Evolutionary conservation across 1,284 basidiomycete species (phyloP), one percentile per base, ranked within the genome.

Genomic region (Rhodotorula sp.): DNA sequence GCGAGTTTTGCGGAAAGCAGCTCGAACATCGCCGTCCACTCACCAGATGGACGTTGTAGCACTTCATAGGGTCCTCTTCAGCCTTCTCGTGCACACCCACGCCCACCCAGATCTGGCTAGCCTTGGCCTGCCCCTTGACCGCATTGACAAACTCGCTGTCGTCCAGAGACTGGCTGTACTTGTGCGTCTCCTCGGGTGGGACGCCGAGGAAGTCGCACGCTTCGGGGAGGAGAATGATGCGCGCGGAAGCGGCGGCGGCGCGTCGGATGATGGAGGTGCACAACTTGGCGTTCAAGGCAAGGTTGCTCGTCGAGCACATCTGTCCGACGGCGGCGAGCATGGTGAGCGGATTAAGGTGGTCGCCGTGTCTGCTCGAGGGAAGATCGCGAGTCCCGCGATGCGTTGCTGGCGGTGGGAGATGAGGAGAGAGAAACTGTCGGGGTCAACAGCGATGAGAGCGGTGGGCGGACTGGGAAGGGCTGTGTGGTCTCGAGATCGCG

Each of bases 131-230:
- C 17, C 68, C 27, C 17, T 79, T 79, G 17, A 85, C 75, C 4
- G 80, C 81, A 6, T 70, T 47, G 0, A 82, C 77, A 63, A 82
- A 82, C 4, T n/a, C 46, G 13, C 49, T 59, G 54, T 76, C 74
- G 13, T 79, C 80, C 2, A 66, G 20, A 0, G 78, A 75, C 20
- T 76, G 65, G 0, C 78, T 76, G 3, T 82, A 74, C 19, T 59
- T 55, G 0, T 72, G 65, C 6, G 80, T 81, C 13, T 64, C 11
- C 1, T 60, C 54, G 39, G 39, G 39, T 30, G 60, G 24, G 4
- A 36, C 36, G 13, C 82, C 81, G 67, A 85, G 84, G 59, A 84
- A 85, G 73, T 85, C 84, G 30, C 82, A 78, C 0, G 84, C 82
- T 77, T 84, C 84, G 27, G 84, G 83, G 9, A 84, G 77, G 68